Evolutionary conservation across 805 yeast genomes (phyloP), one percentile per base, ranked within the genome.

Genomic region (Candida ascalaphidarum): DNA sequence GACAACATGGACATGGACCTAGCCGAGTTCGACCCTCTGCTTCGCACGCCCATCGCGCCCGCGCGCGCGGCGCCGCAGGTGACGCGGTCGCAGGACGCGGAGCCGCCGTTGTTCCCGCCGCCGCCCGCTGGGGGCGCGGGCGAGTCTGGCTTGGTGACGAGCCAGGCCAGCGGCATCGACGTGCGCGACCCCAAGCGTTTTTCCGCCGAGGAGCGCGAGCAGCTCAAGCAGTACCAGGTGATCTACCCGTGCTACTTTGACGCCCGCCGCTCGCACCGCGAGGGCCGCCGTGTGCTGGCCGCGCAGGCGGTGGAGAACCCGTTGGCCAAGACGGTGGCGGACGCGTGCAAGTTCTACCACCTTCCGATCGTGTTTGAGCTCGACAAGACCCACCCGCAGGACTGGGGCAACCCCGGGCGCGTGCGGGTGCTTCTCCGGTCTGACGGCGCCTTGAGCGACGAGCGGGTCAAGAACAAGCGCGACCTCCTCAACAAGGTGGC

Each of bases 381-480:
- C 35, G 84, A 81, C 34, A 92, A 86, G 58, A 55, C 81, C 1
- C 98, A 89, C 56, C 97, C 97, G 9, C 95, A 88, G 53, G 97
- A 89, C 56, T 92, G 80, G 70, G 94, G 97, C 40, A 89, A 89
- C 48, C 94, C 96, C 4, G 98, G 98, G n/a, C 70, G 97, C 45
- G 88, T 92, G 20, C 73, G 95, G 40, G 80, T 86, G 14, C 61
- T 75, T 25, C 40, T 84, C 22, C 79, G 75, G 44, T 68, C 69
- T 26, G 55, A 66, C 8, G 76, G 74, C 2, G 42, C 52, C 16
- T 27, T 31, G 14, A 28, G 28, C 17, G 57, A 60, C 33, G 30
- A 41, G n/a, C 36, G 46, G 16, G 52, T 47, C 32, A 37, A 46
- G 12, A 55, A 48, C 27, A 86, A 88, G 50, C 73, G 94, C 42